phyloP scores from a whole-genome alignment of 225 moss, liverwort and hornwort species.

The Thuidium tamariscinum region DNA sequence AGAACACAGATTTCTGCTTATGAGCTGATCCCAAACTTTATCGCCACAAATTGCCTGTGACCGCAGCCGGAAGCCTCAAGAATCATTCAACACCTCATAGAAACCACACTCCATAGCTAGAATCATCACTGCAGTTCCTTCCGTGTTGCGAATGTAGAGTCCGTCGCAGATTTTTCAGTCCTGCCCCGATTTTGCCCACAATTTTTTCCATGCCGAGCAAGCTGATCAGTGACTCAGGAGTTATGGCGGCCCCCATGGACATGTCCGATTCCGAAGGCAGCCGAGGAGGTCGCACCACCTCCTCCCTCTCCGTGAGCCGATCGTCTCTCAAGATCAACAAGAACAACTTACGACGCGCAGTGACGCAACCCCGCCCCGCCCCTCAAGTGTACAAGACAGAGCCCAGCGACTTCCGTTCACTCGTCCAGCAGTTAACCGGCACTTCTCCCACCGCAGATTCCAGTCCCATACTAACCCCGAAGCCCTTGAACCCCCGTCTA shows the following conservation, averaged over 20 bases:
- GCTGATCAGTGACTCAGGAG: constrained; percentile 9
- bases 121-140: background rate
- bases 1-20: background rate
- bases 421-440: constrained; percentile 47
- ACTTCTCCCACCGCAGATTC: constrained; percentile 21
- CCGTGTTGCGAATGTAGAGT: background rate
- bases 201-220: constrained; percentile 30
- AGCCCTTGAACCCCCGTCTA: constrained; percentile 32
- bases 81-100: background rate
- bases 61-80: background rate
- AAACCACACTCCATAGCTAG: background rate
- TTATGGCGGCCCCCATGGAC: constrained; percentile 39
- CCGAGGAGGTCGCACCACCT: constrained; percentile 9
- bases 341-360: constrained; percentile 25
- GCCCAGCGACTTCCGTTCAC: constrained; percentile 38
- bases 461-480: constrained; percentile 23
- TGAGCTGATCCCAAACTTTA: background rate
- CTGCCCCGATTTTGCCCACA: background rate
- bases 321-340: constrained; percentile 39
- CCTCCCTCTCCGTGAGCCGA: constrained; percentile 29
- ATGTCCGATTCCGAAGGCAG: constrained; percentile 25
- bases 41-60: background rate
- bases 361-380: constrained; percentile 41
- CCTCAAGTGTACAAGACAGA: constrained; percentile 54
- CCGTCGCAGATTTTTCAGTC: background rate